phyloP scores from a whole-genome alignment of 2,329 filamentous ascomycete genomes.

The Cladosporium halotolerans region DNA sequence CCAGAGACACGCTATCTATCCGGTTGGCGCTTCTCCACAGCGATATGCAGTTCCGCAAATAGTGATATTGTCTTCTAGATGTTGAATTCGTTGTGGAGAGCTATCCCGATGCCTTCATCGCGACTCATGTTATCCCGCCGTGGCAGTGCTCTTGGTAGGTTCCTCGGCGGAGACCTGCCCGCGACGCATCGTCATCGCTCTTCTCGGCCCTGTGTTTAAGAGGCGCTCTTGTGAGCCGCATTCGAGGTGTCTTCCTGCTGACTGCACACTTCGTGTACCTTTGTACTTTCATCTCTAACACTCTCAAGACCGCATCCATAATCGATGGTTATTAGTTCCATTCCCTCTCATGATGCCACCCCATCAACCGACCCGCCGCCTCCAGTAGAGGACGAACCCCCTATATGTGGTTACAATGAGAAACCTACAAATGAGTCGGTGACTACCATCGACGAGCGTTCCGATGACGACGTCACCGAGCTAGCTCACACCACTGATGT shows the following conservation, averaged over 20 bases:
- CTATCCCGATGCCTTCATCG: background rate
- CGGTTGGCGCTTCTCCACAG: background rate
- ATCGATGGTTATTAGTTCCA: constrained; percentile 10
- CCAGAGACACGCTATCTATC: background rate
- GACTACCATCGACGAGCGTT: constrained; percentile 8
- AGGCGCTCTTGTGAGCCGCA: background rate
- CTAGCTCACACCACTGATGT: constrained; percentile 8
- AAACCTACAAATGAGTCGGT: constrained; percentile 8
- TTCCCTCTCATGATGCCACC: constrained; percentile 6
- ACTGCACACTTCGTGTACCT: background rate
- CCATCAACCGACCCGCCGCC: background rate
- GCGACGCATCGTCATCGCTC: constrained; percentile 1
- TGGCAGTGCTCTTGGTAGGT: constrained; percentile 12
- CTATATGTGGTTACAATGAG: constrained; percentile 8
- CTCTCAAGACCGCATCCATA: background rate
- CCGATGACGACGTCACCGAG: constrained; percentile 4
- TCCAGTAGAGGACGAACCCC: constrained; percentile 9
- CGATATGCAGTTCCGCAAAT: background rate
- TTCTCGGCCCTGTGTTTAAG: constrained; percentile 4
- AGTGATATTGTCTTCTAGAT: background rate
- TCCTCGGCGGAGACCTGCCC: background rate
- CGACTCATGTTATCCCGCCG: constrained; percentile 1
- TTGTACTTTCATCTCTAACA: background rate
- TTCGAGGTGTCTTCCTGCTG: background rate
- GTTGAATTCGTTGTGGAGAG: constrained; percentile 5